Evolutionary conservation across 2,329 filamentous ascomycete species (phyloP), one percentile per base, ranked within the genome.

Genomic region (Trichoderma sp.): DNA sequence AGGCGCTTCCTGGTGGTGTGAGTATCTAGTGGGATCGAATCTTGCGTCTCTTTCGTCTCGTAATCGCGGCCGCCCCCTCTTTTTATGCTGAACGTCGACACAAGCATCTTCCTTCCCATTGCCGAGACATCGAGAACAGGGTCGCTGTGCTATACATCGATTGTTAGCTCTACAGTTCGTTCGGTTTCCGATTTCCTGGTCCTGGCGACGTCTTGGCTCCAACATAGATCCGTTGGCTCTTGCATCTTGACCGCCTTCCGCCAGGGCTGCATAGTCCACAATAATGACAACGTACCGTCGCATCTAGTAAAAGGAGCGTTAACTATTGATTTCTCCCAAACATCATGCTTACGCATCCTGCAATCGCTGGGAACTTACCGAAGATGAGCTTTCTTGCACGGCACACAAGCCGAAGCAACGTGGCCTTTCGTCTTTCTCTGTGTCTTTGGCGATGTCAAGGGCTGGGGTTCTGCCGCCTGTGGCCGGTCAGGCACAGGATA

Each of bases 41-140:
- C 85, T 81, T 56, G 82, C 73, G 68, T 89, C 86, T 70, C 85
- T 81, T 66, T 91, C 89, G 73, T 94, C 91, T 71, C 91, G 86
- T 69, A 95, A 80, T 68, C 91, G 84, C 66, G 91, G 91, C 56
- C 91, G 84, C 48, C 91, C 91, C 71, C 91, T 82, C 75, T 94
- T 95, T 77, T 94, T 95, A 77, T 95, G 91, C 73, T 92, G 89
- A 41, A 95, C 91, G 76, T 95, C 91, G 71, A 92, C 82, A 73
- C 91, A 95, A 7, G 88, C 83, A 65, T 93, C 90, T 81, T 94
- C 83, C 72, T 94, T 95, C 67, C 90, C 90, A 72, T 91, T 92
- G 71, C 87, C 87, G 41, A 90, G 79, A 74, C 91, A 95, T 73
- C 91, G 85, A 30, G 89, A 88, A 74, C 91, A 95, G 30, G 91